Conservation (phyloP, 495 filamentous ascomycete species). For the Hypoxylon fragiforme region DNA sequence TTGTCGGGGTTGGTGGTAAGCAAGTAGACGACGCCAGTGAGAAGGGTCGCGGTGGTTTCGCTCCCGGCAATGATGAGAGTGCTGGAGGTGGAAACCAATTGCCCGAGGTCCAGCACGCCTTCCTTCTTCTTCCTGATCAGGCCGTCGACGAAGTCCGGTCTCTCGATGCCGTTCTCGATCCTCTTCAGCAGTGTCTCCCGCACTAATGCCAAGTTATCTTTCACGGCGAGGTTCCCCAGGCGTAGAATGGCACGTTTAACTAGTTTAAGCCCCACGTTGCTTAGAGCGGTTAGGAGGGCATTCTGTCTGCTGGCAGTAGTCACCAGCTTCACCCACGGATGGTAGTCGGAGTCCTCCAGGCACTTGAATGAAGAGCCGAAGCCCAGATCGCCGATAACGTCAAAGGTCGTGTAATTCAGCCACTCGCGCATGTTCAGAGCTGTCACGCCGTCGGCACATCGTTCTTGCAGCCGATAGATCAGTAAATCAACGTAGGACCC, state of each 20-base stretch:
- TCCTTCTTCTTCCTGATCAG: slow-evolving; percentile 44
- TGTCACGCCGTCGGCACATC: slow-evolving; percentile 13
- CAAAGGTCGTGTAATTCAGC: slow-evolving; percentile 57
- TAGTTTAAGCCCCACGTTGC: slow-evolving; percentile 27
- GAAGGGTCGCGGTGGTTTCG: slow-evolving; percentile 56
- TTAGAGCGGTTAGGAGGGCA: slow-evolving; percentile 26
- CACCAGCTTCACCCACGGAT: slow-evolving; percentile 51
- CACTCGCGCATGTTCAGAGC: slow-evolving; percentile 46
- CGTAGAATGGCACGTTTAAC: neutral
- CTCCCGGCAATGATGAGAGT: slow-evolving; percentile 49
- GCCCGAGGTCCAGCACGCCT: slow-evolving; percentile 26
- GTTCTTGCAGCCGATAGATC: slow-evolving; percentile 42
- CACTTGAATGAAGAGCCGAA: slow-evolving; percentile 57
- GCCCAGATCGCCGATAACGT: slow-evolving; percentile 56
- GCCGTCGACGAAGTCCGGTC: slow-evolving; percentile 46
- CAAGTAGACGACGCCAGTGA: slow-evolving; percentile 50
- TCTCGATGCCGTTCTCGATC: slow-evolving; percentile 35
- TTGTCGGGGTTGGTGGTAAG: slow-evolving; percentile 46
- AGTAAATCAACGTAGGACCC: slow-evolving; percentile 42
- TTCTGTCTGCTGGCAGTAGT: slow-evolving; percentile 37
- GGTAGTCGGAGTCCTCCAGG: slow-evolving; percentile 43
- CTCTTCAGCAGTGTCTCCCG: slow-evolving; percentile 39
- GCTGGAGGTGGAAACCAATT: slow-evolving; percentile 24
- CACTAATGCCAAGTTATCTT: slow-evolving; percentile 33
- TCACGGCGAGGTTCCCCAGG: slow-evolving; percentile 14